Evolutionary conservation across 2,329 filamentous ascomycete species (phyloP).

Genomic region (Cryphonectria nitschkei): DNA sequence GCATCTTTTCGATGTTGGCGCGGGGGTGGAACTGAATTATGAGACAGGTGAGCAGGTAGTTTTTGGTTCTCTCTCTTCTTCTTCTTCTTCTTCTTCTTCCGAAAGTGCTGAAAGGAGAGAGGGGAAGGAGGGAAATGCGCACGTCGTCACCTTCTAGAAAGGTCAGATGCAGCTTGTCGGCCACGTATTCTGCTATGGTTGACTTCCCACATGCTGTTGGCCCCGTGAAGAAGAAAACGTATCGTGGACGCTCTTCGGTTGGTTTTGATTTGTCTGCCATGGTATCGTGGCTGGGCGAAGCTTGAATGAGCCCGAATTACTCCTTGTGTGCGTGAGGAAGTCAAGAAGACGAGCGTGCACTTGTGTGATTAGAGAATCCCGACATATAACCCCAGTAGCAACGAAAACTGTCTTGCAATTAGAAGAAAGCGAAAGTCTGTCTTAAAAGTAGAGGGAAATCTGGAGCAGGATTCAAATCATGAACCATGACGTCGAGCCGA

Average conservation of each 20-base stretch:
- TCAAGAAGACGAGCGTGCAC: neutral
- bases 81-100: too few species aligned
- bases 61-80: too few species aligned
- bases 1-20: slow-evolving; percentile 74
- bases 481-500: slow-evolving; percentile 5
- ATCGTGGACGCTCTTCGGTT: slow-evolving; percentile 21
- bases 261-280: slow-evolving; percentile 19
- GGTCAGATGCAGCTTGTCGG: slow-evolving; percentile 52
- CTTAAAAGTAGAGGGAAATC: neutral
- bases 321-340: neutral
- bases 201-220: slow-evolving; percentile 66
- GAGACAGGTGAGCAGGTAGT: neutral
- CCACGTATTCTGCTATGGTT: slow-evolving; percentile 57
- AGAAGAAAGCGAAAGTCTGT: too few species aligned
- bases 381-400: neutral
- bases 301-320: neutral
- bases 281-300: neutral
- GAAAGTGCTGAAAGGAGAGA: too few species aligned
- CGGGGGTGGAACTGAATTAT: slow-evolving; percentile 58
- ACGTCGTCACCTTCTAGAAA: slow-evolving; percentile 67
- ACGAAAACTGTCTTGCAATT: neutral
- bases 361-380: neutral
- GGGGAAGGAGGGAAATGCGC: slow-evolving; percentile 39
- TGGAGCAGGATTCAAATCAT: neutral
- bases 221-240: slow-evolving; percentile 64